Percentiles rank a stretch among this genome's conserved stretches.
phyloP scores from a whole-genome alignment of 768 basidiomycete genomes.

The Boletus vermiculosoides region DNA sequence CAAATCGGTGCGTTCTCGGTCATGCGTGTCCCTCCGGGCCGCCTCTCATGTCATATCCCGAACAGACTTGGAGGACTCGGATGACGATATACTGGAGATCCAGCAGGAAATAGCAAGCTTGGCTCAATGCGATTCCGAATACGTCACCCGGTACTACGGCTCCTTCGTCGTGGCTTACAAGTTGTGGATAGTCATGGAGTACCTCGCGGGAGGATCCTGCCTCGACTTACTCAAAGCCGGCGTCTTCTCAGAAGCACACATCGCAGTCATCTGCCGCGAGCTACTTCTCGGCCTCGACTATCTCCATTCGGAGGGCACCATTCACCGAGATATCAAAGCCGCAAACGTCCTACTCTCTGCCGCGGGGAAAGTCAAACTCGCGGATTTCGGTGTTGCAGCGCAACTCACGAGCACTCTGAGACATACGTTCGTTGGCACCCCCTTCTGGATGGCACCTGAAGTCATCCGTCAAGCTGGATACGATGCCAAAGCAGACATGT shows the following conservation, averaged over 20 bases:
- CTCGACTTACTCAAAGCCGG: constrained; percentile 94
- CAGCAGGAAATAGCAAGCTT: constrained; percentile 98
- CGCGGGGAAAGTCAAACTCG: constrained; percentile 92
- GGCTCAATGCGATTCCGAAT: constrained; percentile 93
- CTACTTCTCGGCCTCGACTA: constrained; percentile 92
- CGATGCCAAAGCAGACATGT: constrained; percentile 94
- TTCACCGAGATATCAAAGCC: constrained; percentile 98
- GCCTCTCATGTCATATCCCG: not conserved
- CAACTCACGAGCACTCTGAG: constrained; percentile 92
- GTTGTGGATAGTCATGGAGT: constrained; percentile 99
- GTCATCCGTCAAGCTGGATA: constrained; percentile 97
- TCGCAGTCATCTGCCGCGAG: constrained; percentile 92
- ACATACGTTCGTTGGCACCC: constrained; percentile 97
- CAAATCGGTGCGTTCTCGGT: constrained; percentile 76
- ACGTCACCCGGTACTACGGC: constrained; percentile 94
- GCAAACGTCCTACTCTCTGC: constrained; percentile 92
- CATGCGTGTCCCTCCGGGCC: constrained; percentile 1
- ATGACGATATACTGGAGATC: constrained; percentile 98
- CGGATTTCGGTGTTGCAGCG: constrained; percentile 98
- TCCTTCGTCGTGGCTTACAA: constrained; percentile 97
- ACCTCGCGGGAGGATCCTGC: constrained; percentile 97
- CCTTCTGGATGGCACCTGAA: constrained; percentile 99
- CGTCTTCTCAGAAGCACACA: constrained; percentile 87
- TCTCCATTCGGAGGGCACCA: constrained; percentile 93
- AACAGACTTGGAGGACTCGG: constrained; percentile 93